Conservation (phyloP, 2,329 filamentous ascomycete genomes). For the Botrytis tulipae region DNA sequence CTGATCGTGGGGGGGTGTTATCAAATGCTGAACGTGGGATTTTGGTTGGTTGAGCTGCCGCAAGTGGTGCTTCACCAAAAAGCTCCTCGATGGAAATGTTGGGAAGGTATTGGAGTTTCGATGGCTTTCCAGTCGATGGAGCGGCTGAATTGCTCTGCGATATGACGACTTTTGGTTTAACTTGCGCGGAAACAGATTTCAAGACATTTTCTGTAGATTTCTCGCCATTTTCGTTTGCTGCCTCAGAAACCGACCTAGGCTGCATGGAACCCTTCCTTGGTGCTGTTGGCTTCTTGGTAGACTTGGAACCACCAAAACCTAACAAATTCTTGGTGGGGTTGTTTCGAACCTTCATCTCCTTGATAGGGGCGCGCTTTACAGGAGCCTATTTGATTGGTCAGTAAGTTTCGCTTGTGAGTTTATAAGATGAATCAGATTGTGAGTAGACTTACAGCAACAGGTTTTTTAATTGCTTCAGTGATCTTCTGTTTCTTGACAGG, state of each 20-base stretch:
- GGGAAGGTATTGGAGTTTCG: too few relatives aligned
- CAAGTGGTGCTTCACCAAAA: neutral
- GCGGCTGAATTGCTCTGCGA: neutral
- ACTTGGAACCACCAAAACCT: neutral
- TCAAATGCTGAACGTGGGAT: neutral
- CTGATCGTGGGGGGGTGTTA: too few relatives aligned
- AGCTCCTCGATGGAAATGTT: neutral
- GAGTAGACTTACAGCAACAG: neutral
- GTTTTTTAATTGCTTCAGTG: neutral
- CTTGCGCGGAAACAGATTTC: neutral
- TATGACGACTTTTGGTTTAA: neutral
- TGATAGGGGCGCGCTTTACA: neutral
- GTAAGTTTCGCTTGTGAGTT: neutral
- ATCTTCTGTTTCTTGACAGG: slow-evolving; percentile 1
- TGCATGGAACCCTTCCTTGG: neutral
- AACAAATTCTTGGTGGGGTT: neutral
- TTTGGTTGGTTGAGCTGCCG: neutral
- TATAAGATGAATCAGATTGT: neutral
- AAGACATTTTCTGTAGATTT: neutral
- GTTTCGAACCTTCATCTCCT: neutral
- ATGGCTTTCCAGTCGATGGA: neutral
- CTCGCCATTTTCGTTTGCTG: neutral
- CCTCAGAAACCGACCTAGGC: too few relatives aligned
- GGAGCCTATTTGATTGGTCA: neutral
- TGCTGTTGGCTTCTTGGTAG: neutral